These are phyloP conservation scores for Penicillium sp. DNA, from an alignment of 2,329 filamentous ascomycete species.

Conservation along the genomic window DNA sequence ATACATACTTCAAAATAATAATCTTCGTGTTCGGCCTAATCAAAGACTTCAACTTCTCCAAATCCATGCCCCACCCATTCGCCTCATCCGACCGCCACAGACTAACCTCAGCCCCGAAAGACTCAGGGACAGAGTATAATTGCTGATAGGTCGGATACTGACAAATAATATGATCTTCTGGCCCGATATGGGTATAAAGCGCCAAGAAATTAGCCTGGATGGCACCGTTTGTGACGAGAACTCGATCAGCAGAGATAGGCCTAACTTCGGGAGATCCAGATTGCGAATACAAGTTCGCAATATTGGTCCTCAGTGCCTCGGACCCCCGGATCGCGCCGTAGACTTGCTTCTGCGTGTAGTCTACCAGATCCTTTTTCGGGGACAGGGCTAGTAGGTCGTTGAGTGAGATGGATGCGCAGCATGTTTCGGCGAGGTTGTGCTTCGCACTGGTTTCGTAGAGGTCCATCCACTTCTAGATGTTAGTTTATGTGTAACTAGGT, in stretches of 20 bases:
- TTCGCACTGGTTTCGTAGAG: constrained; percentile 52
- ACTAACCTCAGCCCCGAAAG: constrained; percentile 73
- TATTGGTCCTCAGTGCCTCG: constrained; percentile 26
- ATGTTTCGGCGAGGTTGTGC: constrained; percentile 77
- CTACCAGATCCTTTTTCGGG: constrained; percentile 28
- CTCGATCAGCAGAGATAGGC: constrained; percentile 56
- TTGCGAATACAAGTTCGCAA: constrained; percentile 45
- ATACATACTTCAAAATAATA: constrained; percentile 58
- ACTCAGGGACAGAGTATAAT: constrained; percentile 71
- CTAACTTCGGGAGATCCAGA: constrained; percentile 29
- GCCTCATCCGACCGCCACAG: constrained; percentile 69
- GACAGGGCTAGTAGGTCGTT: constrained; percentile 63
- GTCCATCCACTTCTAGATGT: constrained; percentile 55
- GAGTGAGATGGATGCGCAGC: constrained; percentile 71
- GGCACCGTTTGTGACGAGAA: constrained; percentile 76
- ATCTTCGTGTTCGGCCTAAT: constrained; percentile 55
- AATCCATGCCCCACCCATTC: constrained; percentile 65
- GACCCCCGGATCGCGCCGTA: constrained; percentile 32
- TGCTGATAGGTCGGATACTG: constrained; percentile 88
- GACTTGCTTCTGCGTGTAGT: constrained; percentile 27
- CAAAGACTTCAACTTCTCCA: constrained; percentile 64
- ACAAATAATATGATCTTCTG: constrained; percentile 80
- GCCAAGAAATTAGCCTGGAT: constrained; percentile 83
- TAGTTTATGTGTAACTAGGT: background rate
- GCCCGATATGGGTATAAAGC: constrained; percentile 69